Evolutionary conservation across 441 rosid genomes (phyloP), one percentile per base, ranked within the genome.

Genomic region (Sinapis alba): DNA sequence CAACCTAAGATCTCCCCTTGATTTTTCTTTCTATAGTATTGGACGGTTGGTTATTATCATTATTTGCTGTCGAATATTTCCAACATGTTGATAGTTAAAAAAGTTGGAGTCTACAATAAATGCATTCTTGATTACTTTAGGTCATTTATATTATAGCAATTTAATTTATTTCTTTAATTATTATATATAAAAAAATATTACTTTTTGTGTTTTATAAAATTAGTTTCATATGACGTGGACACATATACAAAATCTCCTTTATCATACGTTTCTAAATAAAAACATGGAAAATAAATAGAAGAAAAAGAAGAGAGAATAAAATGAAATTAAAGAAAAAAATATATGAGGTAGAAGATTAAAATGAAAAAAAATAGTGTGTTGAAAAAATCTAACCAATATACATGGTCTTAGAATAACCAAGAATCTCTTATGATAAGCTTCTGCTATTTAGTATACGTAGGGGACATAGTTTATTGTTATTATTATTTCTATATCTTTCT

Each of bases 1-100:
- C 68, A 74, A 74, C 73, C 62, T 27, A 60, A 34, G 62, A 74
- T 74, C 43, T 74, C 64, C 68, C 8, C 4, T 59, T 47, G 62
- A 68, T 26, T 19, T 15, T 47, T 43, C 23, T 66, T 20, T 45
- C 18, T 12, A 53, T 64, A 54, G 32, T 59, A 12, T 58, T 65
- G 57, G 67, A 60, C 23, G 47, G 26, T 66, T 65, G 15, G 34
- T 57, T n/a, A n/a, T n/a, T n/a, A n/a, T n/a, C n/a, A 34, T 9
- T 34, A 34, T 10, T 34, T 34, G 41, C 3, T 34, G 12, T 34
- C 9, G 41, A 8, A 9, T 34, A 8, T 34, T 34, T 34, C 1
- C 41, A 9, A 34, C 41, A 34, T 34, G 41, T 34, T 9, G 11
- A 34, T 8, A 8, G 12, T 34, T 34, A 34, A 34, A 34, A 2